Evolutionary conservation across 2,329 filamentous ascomycete genomes (phyloP).

Genomic region (Gremmenia infestans): DNA sequence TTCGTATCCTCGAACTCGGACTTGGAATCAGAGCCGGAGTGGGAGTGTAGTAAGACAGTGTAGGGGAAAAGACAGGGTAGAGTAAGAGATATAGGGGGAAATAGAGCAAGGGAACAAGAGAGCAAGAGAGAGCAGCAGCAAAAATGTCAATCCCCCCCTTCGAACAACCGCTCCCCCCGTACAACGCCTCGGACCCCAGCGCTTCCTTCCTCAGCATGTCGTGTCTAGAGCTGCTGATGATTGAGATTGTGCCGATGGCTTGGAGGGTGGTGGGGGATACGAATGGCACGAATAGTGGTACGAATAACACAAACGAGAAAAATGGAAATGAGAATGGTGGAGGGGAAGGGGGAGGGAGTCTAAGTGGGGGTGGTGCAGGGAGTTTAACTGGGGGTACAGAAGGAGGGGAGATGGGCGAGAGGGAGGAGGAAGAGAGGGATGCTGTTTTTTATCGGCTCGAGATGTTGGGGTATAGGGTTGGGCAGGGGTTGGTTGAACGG

Average conservation of each 20-base stretch:
- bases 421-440: slow-evolving; percentile 78
- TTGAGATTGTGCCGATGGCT: slow-evolving; percentile 92
- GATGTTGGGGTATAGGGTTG: slow-evolving; percentile 81
- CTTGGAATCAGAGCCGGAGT: too few relatives aligned
- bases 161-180: slow-evolving; percentile 63
- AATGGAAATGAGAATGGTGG: slow-evolving; percentile 37
- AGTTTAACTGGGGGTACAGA: background rate
- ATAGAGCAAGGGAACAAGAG: background rate
- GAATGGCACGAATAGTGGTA: slow-evolving; percentile 19
- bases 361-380: too few relatives aligned
- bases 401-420: slow-evolving; percentile 14
- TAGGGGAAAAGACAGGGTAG: background rate
- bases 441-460: slow-evolving; percentile 83
- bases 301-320: slow-evolving; percentile 6
- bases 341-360: slow-evolving; percentile 11
- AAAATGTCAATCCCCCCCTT: slow-evolving; percentile 57
- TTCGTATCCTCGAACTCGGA: too few relatives aligned
- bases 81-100: background rate
- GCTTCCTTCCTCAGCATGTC: slow-evolving; percentile 76
- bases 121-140: background rate
- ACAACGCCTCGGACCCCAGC: slow-evolving; percentile 67
- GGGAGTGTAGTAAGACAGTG: too few relatives aligned
- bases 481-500: slow-evolving; percentile 87
- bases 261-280: slow-evolving; percentile 73
- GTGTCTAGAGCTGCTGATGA: slow-evolving; percentile 89